These are phyloP conservation scores for Pichia inconspicua DNA, from an alignment of 1,139 yeast species.

Conservation along the genomic window DNA sequence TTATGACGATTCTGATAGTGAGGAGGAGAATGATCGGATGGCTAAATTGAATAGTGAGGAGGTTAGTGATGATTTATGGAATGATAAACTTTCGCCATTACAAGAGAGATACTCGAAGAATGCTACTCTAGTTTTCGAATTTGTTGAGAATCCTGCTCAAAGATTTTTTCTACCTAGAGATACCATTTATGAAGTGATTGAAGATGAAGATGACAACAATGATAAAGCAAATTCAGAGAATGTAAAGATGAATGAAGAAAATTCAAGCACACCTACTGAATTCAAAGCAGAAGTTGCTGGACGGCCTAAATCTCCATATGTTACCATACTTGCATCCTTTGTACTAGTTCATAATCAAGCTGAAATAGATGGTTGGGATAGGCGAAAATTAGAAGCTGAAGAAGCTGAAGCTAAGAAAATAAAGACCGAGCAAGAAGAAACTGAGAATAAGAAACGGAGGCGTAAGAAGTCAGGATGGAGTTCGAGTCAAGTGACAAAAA, in stretches of 20 bases:
- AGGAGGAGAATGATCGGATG: slow-evolving; percentile 12
- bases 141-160: slow-evolving; percentile 67
- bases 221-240: slow-evolving; percentile 9
- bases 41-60: slow-evolving; percentile 14
- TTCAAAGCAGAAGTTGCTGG: slow-evolving; percentile 8
- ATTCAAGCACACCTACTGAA: slow-evolving; percentile 13
- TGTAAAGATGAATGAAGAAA: slow-evolving; percentile 15
- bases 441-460: slow-evolving; percentile 19
- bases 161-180: slow-evolving; percentile 71
- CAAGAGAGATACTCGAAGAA: slow-evolving; percentile 62
- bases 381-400: slow-evolving; percentile 21
- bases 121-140: slow-evolving; percentile 79
- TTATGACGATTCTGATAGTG: slow-evolving; percentile 9
- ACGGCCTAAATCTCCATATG: slow-evolving; percentile 16
- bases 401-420: slow-evolving; percentile 11
- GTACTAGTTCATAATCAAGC: slow-evolving; percentile 49
- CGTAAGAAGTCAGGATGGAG: slow-evolving; percentile 24
- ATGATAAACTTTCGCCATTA: slow-evolving; percentile 59
- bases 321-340: slow-evolving; percentile 57
- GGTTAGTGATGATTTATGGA: slow-evolving; percentile 27
- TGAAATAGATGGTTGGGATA: slow-evolving; percentile 44
- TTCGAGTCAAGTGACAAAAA: slow-evolving; percentile 12
- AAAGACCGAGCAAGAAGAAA: slow-evolving; percentile 12
- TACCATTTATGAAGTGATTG: slow-evolving; percentile 60
- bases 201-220: slow-evolving; percentile 20